These are phyloP conservation scores for Phlyctochytrium planicorne DNA, from an alignment of 192 early-diverging fungal species.

Conservation along the genomic window DNA sequence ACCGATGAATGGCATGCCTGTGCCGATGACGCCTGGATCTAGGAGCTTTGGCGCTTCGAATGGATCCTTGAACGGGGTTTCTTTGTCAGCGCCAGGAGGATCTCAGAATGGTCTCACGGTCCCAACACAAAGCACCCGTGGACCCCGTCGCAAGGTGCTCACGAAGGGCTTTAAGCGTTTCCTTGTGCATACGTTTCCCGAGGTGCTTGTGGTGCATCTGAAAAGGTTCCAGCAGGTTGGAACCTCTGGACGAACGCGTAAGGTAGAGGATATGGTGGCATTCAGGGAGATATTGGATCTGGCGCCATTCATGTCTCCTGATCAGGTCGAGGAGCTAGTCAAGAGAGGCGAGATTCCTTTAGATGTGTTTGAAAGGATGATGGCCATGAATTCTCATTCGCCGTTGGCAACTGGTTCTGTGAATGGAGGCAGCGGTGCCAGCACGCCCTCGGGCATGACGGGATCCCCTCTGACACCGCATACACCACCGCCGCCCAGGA, in stretches of 20 bases:
- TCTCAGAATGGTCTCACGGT: no score
- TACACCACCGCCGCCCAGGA: no score
- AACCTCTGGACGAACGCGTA: conserved; percentile 27
- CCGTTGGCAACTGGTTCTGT: neutral
- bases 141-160: no score
- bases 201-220: conserved; percentile 42
- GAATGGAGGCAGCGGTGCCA: neutral
- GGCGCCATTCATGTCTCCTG: conserved; percentile 31
- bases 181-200: conserved; percentile 39
- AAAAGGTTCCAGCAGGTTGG: conserved; percentile 45
- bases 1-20: no score
- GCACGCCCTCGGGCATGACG: neutral
- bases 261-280: conserved; percentile 37
- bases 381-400: neutral
- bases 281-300: conserved; percentile 44
- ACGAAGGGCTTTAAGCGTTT: conserved; percentile 45
- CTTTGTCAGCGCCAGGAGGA: no score
- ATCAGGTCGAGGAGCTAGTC: conserved; percentile 15
- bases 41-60: no score
- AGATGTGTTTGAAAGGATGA: neutral
- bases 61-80: no score
- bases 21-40: no score
- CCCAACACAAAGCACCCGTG: no score
- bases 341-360: conserved; percentile 6
- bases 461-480: no score